These are phyloP conservation scores for Trichoderma parareesei DNA, from an alignment of 495 filamentous ascomycete genomes.

Conservation along the genomic window DNA sequence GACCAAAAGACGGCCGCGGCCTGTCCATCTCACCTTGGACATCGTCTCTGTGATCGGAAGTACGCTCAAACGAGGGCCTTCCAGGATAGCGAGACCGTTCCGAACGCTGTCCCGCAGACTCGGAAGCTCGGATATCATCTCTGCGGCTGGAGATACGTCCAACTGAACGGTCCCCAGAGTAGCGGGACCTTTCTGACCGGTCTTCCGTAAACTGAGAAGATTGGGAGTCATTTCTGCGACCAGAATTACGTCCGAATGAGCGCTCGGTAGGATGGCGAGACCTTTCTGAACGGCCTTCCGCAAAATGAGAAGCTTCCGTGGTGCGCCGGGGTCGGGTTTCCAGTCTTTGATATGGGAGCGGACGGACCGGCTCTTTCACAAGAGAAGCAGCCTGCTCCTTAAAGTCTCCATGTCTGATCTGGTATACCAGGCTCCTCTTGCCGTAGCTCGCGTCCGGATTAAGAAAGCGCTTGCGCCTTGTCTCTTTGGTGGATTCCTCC, in stretches of 20 bases:
- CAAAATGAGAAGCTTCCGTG: neutral
- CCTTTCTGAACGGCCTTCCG: neutral
- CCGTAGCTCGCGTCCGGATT: conserved; percentile 31
- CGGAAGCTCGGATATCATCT: too few species aligned
- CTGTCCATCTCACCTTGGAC: neutral
- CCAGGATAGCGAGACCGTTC: neutral
- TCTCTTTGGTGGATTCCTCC: conserved; percentile 23
- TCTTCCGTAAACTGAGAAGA: too few species aligned
- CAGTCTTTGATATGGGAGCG: neutral
- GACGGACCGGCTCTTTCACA: neutral
- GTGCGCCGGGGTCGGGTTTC: neutral
- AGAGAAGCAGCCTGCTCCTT: conserved; percentile 10
- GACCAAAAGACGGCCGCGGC: neutral
- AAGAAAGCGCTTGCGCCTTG: conserved; percentile 35
- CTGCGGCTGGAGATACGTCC: too few species aligned
- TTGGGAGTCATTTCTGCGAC: too few species aligned
- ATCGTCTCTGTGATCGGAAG: too few species aligned
- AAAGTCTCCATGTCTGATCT: conserved; percentile 26
- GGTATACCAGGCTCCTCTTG: conserved; percentile 39
- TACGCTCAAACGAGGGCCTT: too few species aligned
- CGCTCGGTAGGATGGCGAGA: neutral
- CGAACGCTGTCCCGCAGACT: neutral
- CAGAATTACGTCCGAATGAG: too few species aligned
- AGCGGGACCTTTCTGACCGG: too few species aligned
- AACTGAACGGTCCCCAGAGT: too few species aligned